Evolutionary conservation across 225 moss, liverwort and hornwort genomes (phyloP), one percentile per base, ranked within the genome.

Genomic region (Bryoerythrophyllum caledonicum): DNA sequence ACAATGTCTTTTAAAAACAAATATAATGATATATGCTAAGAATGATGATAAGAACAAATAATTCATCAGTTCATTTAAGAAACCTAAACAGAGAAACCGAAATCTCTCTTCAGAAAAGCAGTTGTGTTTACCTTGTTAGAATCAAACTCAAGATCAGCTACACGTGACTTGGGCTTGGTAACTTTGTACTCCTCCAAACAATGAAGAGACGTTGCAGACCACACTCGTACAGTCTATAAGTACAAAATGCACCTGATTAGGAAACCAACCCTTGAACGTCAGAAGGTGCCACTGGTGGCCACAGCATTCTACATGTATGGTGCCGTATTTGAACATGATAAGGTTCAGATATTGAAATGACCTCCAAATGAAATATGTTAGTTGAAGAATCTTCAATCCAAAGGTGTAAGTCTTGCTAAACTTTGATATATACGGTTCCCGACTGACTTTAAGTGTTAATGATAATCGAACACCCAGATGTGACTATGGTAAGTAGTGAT

Each of bases 91-190:
- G 26, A 46, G 9, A 82, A 51, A 49, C 40, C 30, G 11, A 63
- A 27, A 23, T 40, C 5, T 55, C 5, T 55, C 25, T 43, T n/a
- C 53, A 10, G 69, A 10, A 25, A 60, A 6, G 30, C 17, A 60
- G 14, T 13, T 28, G 20, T 26, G n/a, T 24, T 83, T 71, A 93
- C 93, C 95, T 91, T 96, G 80, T 84, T 88, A 46, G 82, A 86
- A 82, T 96, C 93, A 72, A 93, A 93, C 55, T 90, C 93, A 72
- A 93, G 84, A 75, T 95, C 90, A 30, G 88, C 75, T 60, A 96
- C 67, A 35, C 87, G 73, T 48, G 87, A 85, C 71, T 90, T 89
- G 12, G 70, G 75, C 67, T 73, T 82, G 67, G 79, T 72, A 76
- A 89, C 87, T 83, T 85, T 87, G 73, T 91, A 95, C 82, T 95